Percentiles rank a stretch among this genome's conserved stretches.
These are phyloP conservation scores for Blastocystis sp. DNA, from an alignment of 352 stramenopile genomes.

Conservation along the genomic window DNA sequence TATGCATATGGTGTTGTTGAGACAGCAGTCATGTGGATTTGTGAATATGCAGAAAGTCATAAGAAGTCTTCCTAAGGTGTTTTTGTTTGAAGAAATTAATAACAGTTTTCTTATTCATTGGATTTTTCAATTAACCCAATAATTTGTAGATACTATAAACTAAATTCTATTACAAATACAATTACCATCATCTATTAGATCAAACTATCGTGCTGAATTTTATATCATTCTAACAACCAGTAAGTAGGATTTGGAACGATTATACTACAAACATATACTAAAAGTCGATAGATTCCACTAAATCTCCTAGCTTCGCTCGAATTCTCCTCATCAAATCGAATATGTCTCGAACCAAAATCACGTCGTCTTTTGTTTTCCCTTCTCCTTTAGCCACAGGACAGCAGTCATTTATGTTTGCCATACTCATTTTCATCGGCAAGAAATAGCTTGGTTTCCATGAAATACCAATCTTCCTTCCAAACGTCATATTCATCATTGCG, in stretches of 20 bases:
- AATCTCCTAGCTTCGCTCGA: background rate
- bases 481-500: constrained; percentile 38
- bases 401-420: background rate
- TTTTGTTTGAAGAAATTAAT: background rate
- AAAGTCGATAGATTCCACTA: background rate
- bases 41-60: background rate
- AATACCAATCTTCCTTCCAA: constrained; percentile 12
- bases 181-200: too few relatives aligned
- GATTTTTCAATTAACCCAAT: too few relatives aligned
- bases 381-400: background rate
- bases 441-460: constrained; percentile 45
- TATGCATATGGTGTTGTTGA: constrained; percentile 14
- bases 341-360: constrained; percentile 7
- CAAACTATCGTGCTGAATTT: too few relatives aligned
- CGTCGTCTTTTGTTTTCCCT: background rate
- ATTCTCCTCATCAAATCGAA: constrained; percentile 22
- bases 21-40: constrained; percentile 44
- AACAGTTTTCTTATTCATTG: too few relatives aligned
- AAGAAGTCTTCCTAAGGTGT: background rate
- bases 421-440: background rate
- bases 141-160: too few relatives aligned
- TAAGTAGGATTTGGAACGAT: too few relatives aligned
- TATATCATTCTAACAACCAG: too few relatives aligned
- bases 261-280: background rate
- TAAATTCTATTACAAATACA: too few relatives aligned